Evolutionary conservation across 371 early-diverging fungal genomes (phyloP).

Genomic region (Apophysomyces trapeziformis): DNA sequence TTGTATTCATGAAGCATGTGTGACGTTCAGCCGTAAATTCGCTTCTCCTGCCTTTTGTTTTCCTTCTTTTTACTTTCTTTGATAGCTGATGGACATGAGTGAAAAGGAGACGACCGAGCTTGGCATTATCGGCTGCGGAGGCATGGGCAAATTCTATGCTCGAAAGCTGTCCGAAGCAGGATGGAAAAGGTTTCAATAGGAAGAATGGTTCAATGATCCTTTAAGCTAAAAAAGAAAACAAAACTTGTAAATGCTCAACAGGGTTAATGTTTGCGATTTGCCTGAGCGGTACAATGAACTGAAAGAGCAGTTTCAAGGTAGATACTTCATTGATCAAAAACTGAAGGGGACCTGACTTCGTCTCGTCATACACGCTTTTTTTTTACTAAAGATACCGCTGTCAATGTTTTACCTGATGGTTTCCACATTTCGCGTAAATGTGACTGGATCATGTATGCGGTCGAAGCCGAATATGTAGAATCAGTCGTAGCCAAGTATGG

Average conservation of each 20-base stretch:
- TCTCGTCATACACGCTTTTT: neutral
- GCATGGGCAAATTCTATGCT: conserved; percentile 95
- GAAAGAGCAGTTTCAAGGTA: conserved; percentile 62
- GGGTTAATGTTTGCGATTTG: conserved; percentile 88
- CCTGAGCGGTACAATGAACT: conserved; percentile 74
- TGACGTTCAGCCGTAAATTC: neutral
- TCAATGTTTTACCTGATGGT: conserved; percentile 82
- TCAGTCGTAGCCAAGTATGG: conserved; percentile 84
- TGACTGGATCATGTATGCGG: conserved; percentile 93
- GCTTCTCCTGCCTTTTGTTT: neutral
- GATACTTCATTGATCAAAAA: neutral
- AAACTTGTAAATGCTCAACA: conserved; percentile 16
- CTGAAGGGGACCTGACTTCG: neutral
- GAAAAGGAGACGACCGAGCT: conserved; percentile 69
- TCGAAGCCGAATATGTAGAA: conserved; percentile 89
- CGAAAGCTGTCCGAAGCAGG: conserved; percentile 72
- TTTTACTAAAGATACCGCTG: conserved; percentile 43
- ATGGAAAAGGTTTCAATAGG: conserved; percentile 66
- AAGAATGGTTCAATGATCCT: too few relatives aligned
- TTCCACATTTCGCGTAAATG: conserved; percentile 81
- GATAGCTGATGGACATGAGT: neutral
- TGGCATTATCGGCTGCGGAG: conserved; percentile 87
- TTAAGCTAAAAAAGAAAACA: neutral
- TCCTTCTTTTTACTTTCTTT: neutral
- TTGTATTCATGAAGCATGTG: too few relatives aligned